Evolutionary conservation across 2,329 filamentous ascomycete species (phyloP), one percentile per base, ranked within the genome.

Genomic region (Fusarium sp.): DNA sequence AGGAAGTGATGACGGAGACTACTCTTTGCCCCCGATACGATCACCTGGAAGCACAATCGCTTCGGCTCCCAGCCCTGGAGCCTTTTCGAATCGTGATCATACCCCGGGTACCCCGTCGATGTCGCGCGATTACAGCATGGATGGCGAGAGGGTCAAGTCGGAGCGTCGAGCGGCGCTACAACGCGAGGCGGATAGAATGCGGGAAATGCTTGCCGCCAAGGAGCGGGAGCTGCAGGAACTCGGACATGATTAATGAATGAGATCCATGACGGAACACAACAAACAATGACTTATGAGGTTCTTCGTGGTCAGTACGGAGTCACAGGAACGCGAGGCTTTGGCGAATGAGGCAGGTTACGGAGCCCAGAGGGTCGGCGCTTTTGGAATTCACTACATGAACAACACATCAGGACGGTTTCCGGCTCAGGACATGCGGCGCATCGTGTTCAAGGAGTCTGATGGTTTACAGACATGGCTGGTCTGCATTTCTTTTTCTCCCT

Each of bases 121-220:
- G 40, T 66, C 74, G 38, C 75, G 77, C 56, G 71, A 79, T 70
- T 42, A 78, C 73, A 46, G 82, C 67, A 83, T 75, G 12, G 87
- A 90, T 33, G 82, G 81, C n/a, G 88, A 89, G 33, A 84, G 84
- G 16, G 79, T 85, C 9, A 92, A 89, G 75, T 86, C 88, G 5
- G 92, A 93, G 72, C 87, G 91, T 64, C 87, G 92, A 57, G 89
- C 89, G 10, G 88, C 91, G 56, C 83, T 97, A 57, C 88, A 92
- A 79, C 87, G 90, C 27, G 94, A 97, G 80, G 91, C 93, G 0
- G 93, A 95, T 78, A 86, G 87, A 61, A 96, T 96, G 91, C 88
- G 93, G 40, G 90, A 92, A 80, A 85, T 92, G 81, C 85, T 95
- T 33, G 87, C 90, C 11, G 92, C 90, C 14, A 95, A 95, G 78